Evolutionary conservation across 768 basidiomycete species (phyloP).

Genomic region (Jaapia argillacea): DNA sequence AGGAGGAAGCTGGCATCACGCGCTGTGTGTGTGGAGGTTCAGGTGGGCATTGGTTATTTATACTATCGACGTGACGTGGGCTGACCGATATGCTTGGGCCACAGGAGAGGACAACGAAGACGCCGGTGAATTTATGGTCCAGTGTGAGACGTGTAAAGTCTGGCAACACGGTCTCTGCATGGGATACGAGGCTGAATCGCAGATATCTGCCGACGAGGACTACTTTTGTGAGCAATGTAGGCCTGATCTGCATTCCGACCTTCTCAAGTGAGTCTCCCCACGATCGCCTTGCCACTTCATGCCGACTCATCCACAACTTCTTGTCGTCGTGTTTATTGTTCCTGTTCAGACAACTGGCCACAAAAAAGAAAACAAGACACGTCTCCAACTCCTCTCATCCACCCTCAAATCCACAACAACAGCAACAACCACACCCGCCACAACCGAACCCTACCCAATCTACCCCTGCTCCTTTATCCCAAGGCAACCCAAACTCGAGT

Average conservation of each 20-base stretch:
- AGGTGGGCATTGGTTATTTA: constrained; percentile 34
- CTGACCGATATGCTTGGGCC: not conserved
- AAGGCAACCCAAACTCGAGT: too few relatives aligned
- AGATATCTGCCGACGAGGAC: constrained; percentile 55
- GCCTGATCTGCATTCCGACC: constrained; percentile 75
- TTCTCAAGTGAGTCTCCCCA: constrained; percentile 56
- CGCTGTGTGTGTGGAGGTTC: constrained; percentile 76
- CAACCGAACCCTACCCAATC: constrained; percentile 30
- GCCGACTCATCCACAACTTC: constrained; percentile 5
- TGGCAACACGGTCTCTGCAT: constrained; percentile 99
- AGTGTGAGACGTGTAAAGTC: constrained; percentile 93
- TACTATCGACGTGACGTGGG: constrained; percentile 3
- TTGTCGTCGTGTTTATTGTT: constrained; percentile 10
- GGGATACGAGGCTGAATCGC: constrained; percentile 75
- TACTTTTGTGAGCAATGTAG: constrained; percentile 94
- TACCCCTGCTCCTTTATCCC: constrained; percentile 23
- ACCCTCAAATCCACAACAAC: not conserved
- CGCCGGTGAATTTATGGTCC: constrained; percentile 94
- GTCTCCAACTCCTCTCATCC: constrained; percentile 46
- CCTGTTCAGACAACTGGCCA: constrained; percentile 46
- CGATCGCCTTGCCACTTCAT: not conserved
- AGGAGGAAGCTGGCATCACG: constrained; percentile 55
- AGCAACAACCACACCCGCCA: not conserved
- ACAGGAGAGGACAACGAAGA: constrained; percentile 60
- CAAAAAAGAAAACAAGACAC: constrained; percentile 53